phyloP scores from a whole-genome alignment of 2,329 filamentous ascomycete species.

The Diaporthe ampelina region DNA sequence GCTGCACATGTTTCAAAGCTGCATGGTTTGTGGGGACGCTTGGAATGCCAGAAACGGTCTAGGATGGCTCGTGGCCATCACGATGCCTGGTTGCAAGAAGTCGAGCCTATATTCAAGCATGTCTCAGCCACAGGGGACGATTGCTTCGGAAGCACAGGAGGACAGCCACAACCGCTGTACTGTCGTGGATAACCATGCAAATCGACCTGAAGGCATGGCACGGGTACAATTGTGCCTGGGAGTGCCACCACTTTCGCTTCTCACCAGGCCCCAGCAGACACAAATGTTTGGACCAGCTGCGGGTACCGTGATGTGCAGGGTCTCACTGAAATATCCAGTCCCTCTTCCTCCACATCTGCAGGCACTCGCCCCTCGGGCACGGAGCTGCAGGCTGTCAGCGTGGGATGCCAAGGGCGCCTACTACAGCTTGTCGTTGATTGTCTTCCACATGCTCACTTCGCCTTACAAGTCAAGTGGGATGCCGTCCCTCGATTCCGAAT shows the following conservation, averaged over 20 bases:
- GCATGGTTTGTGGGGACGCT: slow-evolving; percentile 24
- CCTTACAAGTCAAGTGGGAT: slow-evolving; percentile 11
- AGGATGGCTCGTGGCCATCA: slow-evolving; percentile 13
- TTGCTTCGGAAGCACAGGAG: neutral
- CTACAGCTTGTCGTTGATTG: neutral
- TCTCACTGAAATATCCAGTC: slow-evolving; percentile 12
- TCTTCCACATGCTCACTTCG: slow-evolving; percentile 5
- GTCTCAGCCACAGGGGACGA: slow-evolving; percentile 39
- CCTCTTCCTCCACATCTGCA: neutral
- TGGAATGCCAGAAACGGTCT: slow-evolving; percentile 26
- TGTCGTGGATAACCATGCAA: neutral
- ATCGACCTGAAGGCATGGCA: slow-evolving; percentile 3
- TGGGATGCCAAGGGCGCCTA: slow-evolving; percentile 24
- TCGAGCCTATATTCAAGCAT: slow-evolving; percentile 31
- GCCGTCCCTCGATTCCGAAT: slow-evolving; percentile 8
- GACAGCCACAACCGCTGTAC: neutral
- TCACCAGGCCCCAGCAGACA: no score
- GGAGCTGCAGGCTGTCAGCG: slow-evolving; percentile 21
- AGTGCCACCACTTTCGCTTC: no score
- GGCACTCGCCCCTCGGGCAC: neutral
- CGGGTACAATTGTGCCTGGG: neutral
- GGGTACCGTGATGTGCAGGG: neutral
- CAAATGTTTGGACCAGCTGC: neutral
- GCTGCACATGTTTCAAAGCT: neutral
- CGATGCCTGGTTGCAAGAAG: slow-evolving; percentile 6